phyloP scores from a whole-genome alignment of 2,329 filamentous ascomycete species.

The Phaeophleospora eucalypticola region DNA sequence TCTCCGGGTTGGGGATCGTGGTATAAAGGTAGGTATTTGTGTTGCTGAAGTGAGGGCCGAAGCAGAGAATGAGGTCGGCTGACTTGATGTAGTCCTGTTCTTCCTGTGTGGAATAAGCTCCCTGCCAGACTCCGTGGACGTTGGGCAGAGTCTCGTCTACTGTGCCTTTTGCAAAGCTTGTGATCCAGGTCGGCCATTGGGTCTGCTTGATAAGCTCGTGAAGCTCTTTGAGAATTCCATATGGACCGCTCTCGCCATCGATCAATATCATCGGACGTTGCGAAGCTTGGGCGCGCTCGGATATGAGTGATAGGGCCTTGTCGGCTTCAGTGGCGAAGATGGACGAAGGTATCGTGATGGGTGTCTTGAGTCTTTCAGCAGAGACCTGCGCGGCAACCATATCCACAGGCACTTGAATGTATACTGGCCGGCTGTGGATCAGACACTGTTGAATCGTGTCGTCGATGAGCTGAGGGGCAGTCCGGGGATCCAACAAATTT shows the following conservation, averaged over 20 bases:
- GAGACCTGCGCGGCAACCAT: constrained; percentile 74
- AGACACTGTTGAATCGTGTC: constrained; percentile 71
- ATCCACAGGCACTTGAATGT: constrained; percentile 78
- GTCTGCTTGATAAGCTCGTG: constrained; percentile 41
- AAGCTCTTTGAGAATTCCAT: constrained; percentile 41
- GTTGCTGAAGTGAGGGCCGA: constrained; percentile 6
- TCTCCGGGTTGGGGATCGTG: constrained; percentile 34
- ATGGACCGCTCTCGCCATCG: constrained; percentile 55
- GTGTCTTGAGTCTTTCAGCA: constrained; percentile 64
- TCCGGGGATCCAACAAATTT: constrained; percentile 63
- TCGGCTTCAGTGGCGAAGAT: constrained; percentile 67
- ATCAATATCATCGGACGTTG: constrained; percentile 74
- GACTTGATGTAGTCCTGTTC: constrained; percentile 8
- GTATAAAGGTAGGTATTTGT: constrained; percentile 34
- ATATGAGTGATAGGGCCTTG: constrained; percentile 75
- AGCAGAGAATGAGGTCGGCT: constrained; percentile 7
- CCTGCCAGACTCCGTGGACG: constrained; percentile 46
- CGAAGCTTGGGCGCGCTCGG: constrained; percentile 68
- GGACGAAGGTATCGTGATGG: constrained; percentile 63
- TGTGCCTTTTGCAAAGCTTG: constrained; percentile 25
- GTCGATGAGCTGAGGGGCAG: constrained; percentile 73
- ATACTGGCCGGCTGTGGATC: constrained; percentile 71
- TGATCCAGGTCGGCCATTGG: background rate
- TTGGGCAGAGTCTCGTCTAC: constrained; percentile 40
- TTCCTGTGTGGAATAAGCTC: constrained; percentile 23